Percentiles rank a stretch among this genome's conserved stretches.
These are phyloP conservation scores for Dactylonectria macrodidyma DNA, from an alignment of 2,329 filamentous ascomycete genomes.

Conservation along the genomic window DNA sequence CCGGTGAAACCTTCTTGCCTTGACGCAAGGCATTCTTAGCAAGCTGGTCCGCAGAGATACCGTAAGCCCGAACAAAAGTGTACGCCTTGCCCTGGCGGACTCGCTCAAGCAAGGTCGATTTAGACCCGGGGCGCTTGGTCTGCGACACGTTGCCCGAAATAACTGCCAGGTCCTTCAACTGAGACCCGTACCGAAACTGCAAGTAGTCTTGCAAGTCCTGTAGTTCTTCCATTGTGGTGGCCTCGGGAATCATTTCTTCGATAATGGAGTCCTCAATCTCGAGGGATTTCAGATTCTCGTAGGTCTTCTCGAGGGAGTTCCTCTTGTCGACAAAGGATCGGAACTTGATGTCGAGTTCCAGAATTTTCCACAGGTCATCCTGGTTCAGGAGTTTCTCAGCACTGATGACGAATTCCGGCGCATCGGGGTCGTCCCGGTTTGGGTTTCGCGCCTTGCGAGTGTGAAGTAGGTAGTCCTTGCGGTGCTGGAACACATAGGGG, in stretches of 20 bases:
- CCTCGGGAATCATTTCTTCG: constrained; percentile 84
- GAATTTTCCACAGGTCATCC: constrained; percentile 93
- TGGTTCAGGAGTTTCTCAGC: constrained; percentile 93
- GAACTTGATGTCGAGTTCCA: constrained; percentile 96
- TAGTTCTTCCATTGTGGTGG: constrained; percentile 92
- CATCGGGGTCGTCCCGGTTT: constrained; percentile 76
- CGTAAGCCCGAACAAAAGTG: constrained; percentile 88
- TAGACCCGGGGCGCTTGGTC: constrained; percentile 85
- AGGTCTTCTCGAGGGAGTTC: constrained; percentile 85
- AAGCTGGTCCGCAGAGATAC: constrained; percentile 89
- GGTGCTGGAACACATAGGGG: constrained; percentile 97
- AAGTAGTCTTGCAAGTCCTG: constrained; percentile 97
- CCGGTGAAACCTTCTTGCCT: constrained; percentile 84
- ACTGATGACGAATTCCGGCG: constrained; percentile 79
- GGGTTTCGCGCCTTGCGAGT: constrained; percentile 78
- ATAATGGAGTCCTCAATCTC: constrained; percentile 81
- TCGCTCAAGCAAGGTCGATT: constrained; percentile 85
- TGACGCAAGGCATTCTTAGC: constrained; percentile 88
- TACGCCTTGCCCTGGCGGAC: constrained; percentile 86
- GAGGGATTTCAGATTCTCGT: constrained; percentile 77
- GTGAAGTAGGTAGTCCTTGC: constrained; percentile 97
- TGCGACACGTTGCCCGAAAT: constrained; percentile 75
- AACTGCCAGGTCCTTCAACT: constrained; percentile 84
- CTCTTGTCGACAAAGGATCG: constrained; percentile 93
- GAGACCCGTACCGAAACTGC: constrained; percentile 90